phyloP scores from a whole-genome alignment of 106 monocot genomes.

The Dendrobium huoshanense region DNA sequence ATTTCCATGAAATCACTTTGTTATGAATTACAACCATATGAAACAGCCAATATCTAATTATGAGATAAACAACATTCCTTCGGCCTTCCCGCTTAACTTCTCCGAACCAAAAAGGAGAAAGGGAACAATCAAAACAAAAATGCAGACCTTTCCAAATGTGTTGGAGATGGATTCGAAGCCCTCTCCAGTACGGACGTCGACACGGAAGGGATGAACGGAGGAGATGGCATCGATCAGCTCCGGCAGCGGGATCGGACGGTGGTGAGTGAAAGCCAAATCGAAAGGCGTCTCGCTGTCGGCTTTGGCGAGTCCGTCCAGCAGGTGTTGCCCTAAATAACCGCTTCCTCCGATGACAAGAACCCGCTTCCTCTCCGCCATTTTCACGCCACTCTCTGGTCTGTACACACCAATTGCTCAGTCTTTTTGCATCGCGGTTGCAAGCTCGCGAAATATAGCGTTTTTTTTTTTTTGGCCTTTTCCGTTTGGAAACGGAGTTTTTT shows the following conservation, averaged over 20 bases:
- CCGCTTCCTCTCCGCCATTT: constrained; percentile 37
- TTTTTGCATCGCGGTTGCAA: too few species aligned
- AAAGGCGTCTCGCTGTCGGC: constrained; percentile 11
- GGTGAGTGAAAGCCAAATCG: constrained; percentile 84
- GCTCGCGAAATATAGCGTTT: too few species aligned
- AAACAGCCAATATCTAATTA: too few species aligned
- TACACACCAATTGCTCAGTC: too few species aligned
- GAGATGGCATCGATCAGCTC: constrained; percentile 43
- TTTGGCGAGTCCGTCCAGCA: constrained; percentile 37
- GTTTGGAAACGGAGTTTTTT: too few species aligned
- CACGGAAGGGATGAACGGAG: constrained; percentile 45
- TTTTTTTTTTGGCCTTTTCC: too few species aligned
- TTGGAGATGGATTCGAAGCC: constrained; percentile 61
- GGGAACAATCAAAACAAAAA: neutral
- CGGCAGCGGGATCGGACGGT: constrained; percentile 54
- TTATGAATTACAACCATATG: too few species aligned
- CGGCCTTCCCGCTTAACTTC: neutral
- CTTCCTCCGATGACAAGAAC: constrained; percentile 84
- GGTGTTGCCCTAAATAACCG: constrained; percentile 89
- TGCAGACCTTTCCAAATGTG: constrained; percentile 62
- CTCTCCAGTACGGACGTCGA: constrained; percentile 60
- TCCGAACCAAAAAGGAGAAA: neutral
- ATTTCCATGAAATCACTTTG: too few species aligned
- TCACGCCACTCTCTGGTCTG: neutral
- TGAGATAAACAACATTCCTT: too few species aligned